Conservation (phyloP, 768 basidiomycete genomes). For the Boletus speciosus region DNA sequence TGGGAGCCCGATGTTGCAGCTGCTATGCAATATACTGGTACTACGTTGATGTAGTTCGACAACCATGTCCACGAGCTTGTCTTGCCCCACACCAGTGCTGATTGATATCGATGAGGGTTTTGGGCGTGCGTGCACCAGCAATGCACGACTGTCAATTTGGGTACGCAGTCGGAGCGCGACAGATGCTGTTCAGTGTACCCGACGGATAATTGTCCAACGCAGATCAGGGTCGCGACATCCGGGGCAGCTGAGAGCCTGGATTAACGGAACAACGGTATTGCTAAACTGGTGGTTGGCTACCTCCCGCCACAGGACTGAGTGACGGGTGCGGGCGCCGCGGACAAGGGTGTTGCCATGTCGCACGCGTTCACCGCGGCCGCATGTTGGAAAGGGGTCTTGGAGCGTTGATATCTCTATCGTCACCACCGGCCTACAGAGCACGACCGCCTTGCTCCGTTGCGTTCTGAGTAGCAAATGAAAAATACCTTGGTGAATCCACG, state of each 20-base stretch:
- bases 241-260: constrained; percentile 2
- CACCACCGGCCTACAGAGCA: not conserved
- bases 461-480: not conserved
- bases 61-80: not conserved
- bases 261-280: not conserved
- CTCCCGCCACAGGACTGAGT: not conserved
- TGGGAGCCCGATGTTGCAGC: not conserved
- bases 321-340: constrained; percentile 16
- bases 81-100: not conserved
- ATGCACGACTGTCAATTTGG: not conserved
- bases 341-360: constrained; percentile 4
- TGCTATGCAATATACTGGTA: not conserved
- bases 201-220: not conserved
- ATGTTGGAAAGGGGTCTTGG: constrained; percentile 9
- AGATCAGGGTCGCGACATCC: constrained; percentile 18
- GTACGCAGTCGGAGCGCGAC: not conserved
- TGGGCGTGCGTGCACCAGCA: not conserved
- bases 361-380: constrained; percentile 16
- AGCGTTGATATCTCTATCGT: not conserved
- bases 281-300: not conserved
- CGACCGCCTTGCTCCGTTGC: not conserved
- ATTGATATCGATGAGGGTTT: not conserved
- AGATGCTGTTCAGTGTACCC: not conserved
- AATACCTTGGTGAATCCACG: constrained; percentile 12
- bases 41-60: not conserved